A percentile compares a stretch with the other conserved stretches of the same genome.
Conservation (phyloP, 768 basidiomycete species). For the Termitomyces sp. region DNA sequence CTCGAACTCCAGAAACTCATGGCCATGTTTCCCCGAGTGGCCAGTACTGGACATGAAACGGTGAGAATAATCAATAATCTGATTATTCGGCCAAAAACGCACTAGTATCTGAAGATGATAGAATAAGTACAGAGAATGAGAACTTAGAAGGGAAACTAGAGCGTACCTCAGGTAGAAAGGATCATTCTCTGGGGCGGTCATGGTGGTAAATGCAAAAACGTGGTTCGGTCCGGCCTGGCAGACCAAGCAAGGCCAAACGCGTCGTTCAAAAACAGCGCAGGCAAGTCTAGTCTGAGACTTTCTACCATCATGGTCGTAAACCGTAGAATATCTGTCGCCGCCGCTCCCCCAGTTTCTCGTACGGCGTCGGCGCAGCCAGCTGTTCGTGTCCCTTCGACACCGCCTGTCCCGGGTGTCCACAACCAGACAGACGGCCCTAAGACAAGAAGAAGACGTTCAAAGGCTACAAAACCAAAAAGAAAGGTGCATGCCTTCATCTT, state of each 20-base stretch:
- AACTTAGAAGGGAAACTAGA: background rate
- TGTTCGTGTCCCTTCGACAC: slow-evolving; percentile 27
- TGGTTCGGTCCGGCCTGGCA: background rate
- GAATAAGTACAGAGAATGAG: background rate
- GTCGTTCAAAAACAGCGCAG: background rate
- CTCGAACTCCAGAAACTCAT: slow-evolving; percentile 97
- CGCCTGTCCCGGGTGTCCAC: slow-evolving; percentile 9
- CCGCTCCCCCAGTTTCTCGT: slow-evolving; percentile 44
- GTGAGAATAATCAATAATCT: background rate
- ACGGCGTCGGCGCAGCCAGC: slow-evolving; percentile 48
- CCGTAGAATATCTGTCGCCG: slow-evolving; percentile 55
- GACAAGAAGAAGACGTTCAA: background rate
- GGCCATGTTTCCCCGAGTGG: slow-evolving; percentile 94
- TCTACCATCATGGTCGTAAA: slow-evolving; percentile 55
- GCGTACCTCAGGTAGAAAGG: slow-evolving; percentile 76
- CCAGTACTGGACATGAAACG: slow-evolving; percentile 69
- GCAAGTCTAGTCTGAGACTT: background rate
- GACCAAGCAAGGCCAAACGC: slow-evolving; percentile 2
- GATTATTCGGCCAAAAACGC: slow-evolving; percentile 6
- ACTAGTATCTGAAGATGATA: slow-evolving; percentile 42
- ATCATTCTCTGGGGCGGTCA: slow-evolving; percentile 58
- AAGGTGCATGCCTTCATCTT: background rate
- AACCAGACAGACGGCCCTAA: slow-evolving; percentile 15
- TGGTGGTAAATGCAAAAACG: slow-evolving; percentile 16
- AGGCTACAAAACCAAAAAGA: background rate